Evolutionary conservation across 2,329 filamentous ascomycete species (phyloP), one percentile per base, ranked within the genome.

Genomic region (Ophiostoma sp.): DNA sequence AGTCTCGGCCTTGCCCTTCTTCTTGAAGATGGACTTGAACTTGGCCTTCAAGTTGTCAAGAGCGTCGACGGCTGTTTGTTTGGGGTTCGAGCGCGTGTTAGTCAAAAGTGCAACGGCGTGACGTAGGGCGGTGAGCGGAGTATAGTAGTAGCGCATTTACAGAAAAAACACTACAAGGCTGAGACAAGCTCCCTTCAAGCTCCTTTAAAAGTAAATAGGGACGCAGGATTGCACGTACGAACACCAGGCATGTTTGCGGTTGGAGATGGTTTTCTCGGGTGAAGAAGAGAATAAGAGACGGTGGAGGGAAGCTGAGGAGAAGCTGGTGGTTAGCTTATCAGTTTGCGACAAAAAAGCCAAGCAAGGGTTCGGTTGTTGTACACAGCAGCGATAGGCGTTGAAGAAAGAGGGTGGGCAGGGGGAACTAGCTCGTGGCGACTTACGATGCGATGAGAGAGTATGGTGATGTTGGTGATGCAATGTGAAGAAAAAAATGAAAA

Each of bases 11-110:
- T 78, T 75, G 57, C 48, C 71, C 81, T 83, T 85, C 80, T 85
- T 86, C 81, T 85, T 86, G 82, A 87, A 86, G 80, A 83, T 81
- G 76, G 82, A 81, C 84, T 85, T 86, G 79, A 89, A 79, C 85
- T 87, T 88, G 78, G 81, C 82, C 85, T 86, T 87, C 77, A 89
- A 77, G 81, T 88, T 88, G 79, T 86, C 85, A 75, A 89, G 81
- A 45, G 86, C 85, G 76, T 84, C 81, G 69, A 83, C 80, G 72
- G 87, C 87, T 88, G 76, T 22, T 22, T 2, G 36, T 11, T 48
- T 28, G 52, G n/a, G n/a, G 3, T 11, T 25, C 5, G 6, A 31
- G 8, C 2, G 1, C 6, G 39, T 42, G 70, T 75, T 69, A 73
- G 70, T 55, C 50, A 15, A 55, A 2, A 22, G 6, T 25, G 50